A percentile compares a stretch with the other conserved stretches of the same genome.
phyloP scores from a whole-genome alignment of 148 eudicot genomes.

The Vaccinium vitisidaea region DNA sequence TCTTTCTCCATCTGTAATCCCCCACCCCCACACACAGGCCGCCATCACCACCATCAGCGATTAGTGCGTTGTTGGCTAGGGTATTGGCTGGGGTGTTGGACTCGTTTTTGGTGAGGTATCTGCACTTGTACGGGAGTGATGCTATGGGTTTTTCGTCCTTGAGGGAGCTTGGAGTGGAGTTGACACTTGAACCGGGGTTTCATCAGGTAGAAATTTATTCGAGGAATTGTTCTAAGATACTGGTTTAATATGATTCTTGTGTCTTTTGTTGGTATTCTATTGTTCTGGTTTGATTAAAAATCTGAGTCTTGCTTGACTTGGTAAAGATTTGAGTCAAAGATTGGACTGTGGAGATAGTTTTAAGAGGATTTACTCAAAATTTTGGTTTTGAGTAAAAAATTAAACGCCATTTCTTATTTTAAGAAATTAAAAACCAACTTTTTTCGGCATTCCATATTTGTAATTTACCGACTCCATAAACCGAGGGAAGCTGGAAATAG shows the following conservation, averaged over 20 bases:
- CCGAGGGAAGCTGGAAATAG: no score
- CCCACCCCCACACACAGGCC: no score
- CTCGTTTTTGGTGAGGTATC: slow-evolving; percentile 63
- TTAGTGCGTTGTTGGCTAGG: slow-evolving; percentile 53
- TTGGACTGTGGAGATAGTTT: neutral
- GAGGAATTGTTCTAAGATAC: neutral
- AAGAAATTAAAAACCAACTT: neutral
- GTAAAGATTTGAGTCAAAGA: no score
- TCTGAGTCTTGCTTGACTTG: no score
- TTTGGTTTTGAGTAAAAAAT: no score
- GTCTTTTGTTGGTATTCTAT: neutral
- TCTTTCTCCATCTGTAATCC: no score
- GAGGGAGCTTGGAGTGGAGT: slow-evolving; percentile 65
- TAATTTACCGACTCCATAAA: no score
- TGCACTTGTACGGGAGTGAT: slow-evolving; percentile 78
- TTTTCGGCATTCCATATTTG: no score
- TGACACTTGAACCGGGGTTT: slow-evolving; percentile 71
- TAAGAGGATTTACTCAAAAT: neutral
- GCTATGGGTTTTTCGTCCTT: slow-evolving; percentile 58
- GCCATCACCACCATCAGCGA: neutral
- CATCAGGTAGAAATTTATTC: slow-evolving; percentile 53
- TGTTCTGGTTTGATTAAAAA: no score
- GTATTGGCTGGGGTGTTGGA: slow-evolving; percentile 62
- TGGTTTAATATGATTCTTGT: neutral
- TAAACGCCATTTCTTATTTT: neutral